Percentiles rank a stretch among this genome's conserved stretches.
phyloP scores from a whole-genome alignment of 192 early-diverging fungal species.

The Entomortierella parvispora region DNA sequence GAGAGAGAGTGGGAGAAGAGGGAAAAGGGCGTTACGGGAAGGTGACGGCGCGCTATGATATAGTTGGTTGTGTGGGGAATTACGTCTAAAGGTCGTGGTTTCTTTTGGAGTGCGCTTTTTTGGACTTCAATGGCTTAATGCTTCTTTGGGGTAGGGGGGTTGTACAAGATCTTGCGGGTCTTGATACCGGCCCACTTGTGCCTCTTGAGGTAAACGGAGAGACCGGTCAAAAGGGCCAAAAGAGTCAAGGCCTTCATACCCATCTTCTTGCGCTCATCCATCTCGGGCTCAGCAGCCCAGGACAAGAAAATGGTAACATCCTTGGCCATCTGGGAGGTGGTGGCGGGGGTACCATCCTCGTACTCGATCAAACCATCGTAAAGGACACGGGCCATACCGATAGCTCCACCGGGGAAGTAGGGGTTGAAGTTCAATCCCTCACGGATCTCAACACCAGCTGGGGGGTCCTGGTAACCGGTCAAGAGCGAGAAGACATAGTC shows the following conservation, averaged over 20 bases:
- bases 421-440: conserved; percentile 99
- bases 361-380: conserved; percentile 96
- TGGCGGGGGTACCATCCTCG: conserved; percentile 96
- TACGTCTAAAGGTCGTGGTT: too few relatives aligned
- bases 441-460: conserved; percentile 91
- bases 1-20: too few relatives aligned
- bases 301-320: conserved; percentile 94
- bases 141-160: conserved; percentile 51
- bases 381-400: conserved; percentile 93
- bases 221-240: conserved; percentile 71
- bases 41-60: too few relatives aligned
- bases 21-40: too few relatives aligned
- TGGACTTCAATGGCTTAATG: too few relatives aligned
- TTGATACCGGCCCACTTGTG: conserved; percentile 94
- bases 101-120: too few relatives aligned
- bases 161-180: conserved; percentile 92
- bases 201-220: conserved; percentile 92
- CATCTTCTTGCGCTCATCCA: conserved; percentile 96
- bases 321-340: conserved; percentile 96
- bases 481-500: conserved; percentile 97
- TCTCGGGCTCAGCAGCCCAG: conserved; percentile 98
- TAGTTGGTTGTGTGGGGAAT: too few relatives aligned
- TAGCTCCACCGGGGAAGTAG: conserved; percentile 98
- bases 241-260: conserved; percentile 89
- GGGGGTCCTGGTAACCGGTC: conserved; percentile 94